Evolutionary conservation across 495 filamentous ascomycete genomes (phyloP), one percentile per base, ranked within the genome.

Genomic region (Aspergillus carlsbadensis): DNA sequence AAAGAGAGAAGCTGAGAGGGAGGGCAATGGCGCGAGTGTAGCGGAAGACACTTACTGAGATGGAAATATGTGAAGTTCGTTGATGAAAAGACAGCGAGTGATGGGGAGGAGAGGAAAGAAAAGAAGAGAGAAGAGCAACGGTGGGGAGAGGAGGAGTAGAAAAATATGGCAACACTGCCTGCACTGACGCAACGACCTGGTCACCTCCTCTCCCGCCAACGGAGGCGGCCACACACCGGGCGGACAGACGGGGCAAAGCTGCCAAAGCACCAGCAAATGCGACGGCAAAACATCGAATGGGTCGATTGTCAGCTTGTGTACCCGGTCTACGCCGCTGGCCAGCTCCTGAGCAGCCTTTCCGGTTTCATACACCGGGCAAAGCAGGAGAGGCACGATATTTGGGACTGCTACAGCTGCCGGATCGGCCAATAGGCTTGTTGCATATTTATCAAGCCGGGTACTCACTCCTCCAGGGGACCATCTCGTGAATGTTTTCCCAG

Each of bases 341-440:
- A 63, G 52, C 56, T 67, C 58, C 62, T 61, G 63, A 68, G 60
- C 61, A 64, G 63, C 66, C 63, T 75, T 75, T 76, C 75, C 73
- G 72, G 71, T 78, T 77, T 77, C 73, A 76, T 72, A 76, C 72
- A 77, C 75, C 75, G 75, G 75, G 72, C 66, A 75, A 77, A 75
- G 66, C 75, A 78, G 75, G 75, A 75, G 69, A 64, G 24, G 64
- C 67, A 76, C 71, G 70, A 73, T 76, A 74, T 76, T 67, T 69
- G 51, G 47, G 18, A 5, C 26, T 53, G 45, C 15, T 39, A 20
- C 64, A 70, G 58, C 66, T 72, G 54, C 66, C 67, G 59, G 57
- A 31, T 55, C 57, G 53, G 50, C 73, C 73, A 76, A 76, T 76
- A 21, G 65, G 62, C 57, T 44, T 37, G 13, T 46, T 6, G 2